phyloP scores from a whole-genome alignment of 1,139 yeast genomes.

The Yamadazyma diospyri region DNA sequence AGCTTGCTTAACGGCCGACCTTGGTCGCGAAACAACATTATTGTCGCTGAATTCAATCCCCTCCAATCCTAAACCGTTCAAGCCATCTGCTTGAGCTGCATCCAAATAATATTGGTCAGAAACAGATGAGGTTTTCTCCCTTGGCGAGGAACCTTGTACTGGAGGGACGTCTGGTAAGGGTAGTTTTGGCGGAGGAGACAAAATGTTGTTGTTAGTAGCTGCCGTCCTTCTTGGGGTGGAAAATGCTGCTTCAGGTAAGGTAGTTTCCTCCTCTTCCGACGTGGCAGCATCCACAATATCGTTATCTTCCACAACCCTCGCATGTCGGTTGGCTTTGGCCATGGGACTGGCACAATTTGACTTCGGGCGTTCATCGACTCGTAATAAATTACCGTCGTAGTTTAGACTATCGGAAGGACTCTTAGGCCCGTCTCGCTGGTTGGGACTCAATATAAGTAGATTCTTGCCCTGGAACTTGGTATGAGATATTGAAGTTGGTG shows the following conservation, averaged over 20 bases:
- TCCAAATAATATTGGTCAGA: conserved; percentile 14
- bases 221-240: conserved; percentile 18
- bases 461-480: conserved; percentile 27
- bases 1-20: conserved; percentile 13
- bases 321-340: conserved; percentile 46
- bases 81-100: conserved; percentile 19
- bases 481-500: conserved; percentile 13
- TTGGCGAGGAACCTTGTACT: conserved; percentile 9
- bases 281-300: conserved; percentile 18
- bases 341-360: conserved; percentile 36
- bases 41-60: conserved; percentile 27
- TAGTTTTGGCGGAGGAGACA: conserved; percentile 35
- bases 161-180: conserved; percentile 26
- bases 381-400: conserved; percentile 12
- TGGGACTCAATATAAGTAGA: conserved; percentile 39
- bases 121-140: conserved; percentile 10
- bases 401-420: conserved; percentile 9
- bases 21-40: conserved; percentile 10
- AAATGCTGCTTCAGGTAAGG: conserved; percentile 10
- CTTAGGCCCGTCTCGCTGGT: conserved; percentile 19
- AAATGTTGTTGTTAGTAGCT: conserved; percentile 7
- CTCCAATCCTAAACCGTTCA: conserved; percentile 41
- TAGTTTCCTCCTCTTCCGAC: conserved; percentile 7
- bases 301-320: conserved; percentile 43
- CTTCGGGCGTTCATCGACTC: conserved; percentile 18